Evolutionary conservation across 1,284 basidiomycete genomes (phyloP).

Genomic region (Ustilago vetiveriae): DNA sequence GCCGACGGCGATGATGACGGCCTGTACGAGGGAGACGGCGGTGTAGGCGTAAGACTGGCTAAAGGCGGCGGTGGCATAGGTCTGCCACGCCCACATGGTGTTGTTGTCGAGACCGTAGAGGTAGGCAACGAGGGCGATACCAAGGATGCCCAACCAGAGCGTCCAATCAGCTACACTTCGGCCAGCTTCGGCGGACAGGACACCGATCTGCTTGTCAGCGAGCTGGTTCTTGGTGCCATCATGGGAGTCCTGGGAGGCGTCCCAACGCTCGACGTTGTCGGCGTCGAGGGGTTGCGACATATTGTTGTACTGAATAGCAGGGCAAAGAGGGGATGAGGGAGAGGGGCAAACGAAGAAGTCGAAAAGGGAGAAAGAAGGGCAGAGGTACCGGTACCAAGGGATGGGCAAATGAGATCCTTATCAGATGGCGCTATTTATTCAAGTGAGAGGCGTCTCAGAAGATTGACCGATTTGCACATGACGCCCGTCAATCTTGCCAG

Average conservation of each 20-base stretch:
- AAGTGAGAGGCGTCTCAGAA: too few species aligned
- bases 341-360: neutral
- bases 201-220: constrained; percentile 53
- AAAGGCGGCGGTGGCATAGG: constrained; percentile 38
- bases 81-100: constrained; percentile 53
- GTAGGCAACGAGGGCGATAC: constrained; percentile 57
- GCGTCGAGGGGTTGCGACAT: constrained; percentile 35
- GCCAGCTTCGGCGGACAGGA: constrained; percentile 55
- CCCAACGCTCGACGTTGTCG: constrained; percentile 21
- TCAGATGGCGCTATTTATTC: constrained; percentile 21
- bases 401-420: constrained; percentile 2
- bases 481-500: too few species aligned
- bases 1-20: constrained; percentile 63
- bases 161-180: constrained; percentile 51
- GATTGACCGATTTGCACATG: too few species aligned
- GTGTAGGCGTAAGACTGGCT: constrained; percentile 42
- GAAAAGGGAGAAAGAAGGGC: neutral
- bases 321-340: neutral
- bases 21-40: constrained; percentile 51
- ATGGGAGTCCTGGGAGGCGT: constrained; percentile 15
- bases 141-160: constrained; percentile 55
- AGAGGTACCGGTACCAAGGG: neutral
- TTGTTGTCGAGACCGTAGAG: constrained; percentile 59
- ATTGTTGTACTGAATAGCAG: neutral
- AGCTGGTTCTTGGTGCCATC: neutral